Conservation (phyloP, 2,329 filamentous ascomycete genomes). For the Stagonosporopsis chrysanthemi region DNA sequence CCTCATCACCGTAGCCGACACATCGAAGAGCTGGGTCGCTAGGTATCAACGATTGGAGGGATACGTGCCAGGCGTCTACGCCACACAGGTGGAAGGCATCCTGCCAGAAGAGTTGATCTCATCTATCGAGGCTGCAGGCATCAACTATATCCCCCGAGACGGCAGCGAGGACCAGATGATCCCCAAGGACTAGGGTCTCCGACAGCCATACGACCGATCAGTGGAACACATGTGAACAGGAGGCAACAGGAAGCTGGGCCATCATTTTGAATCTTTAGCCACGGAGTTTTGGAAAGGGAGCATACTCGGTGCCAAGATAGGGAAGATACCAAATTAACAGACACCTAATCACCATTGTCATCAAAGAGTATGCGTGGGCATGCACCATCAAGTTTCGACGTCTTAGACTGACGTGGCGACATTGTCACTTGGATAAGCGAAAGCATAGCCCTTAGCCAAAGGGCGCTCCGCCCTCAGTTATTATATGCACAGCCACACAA, state of each 20-base stretch:
- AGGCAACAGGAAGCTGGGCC: not conserved
- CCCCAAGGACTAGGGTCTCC: slow-evolving; percentile 33
- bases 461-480: not conserved
- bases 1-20: slow-evolving; percentile 83
- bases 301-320: slow-evolving; percentile 7
- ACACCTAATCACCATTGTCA: not conserved
- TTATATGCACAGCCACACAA: not conserved
- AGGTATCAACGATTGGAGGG: slow-evolving; percentile 91
- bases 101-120: slow-evolving; percentile 65
- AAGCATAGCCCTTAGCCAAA: not conserved
- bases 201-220: not conserved
- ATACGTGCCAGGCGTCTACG: slow-evolving; percentile 90
- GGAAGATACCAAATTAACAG: slow-evolving; percentile 10
- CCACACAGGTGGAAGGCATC: slow-evolving; percentile 89
- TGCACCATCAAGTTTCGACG: not conserved
- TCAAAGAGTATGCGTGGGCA: not conserved
- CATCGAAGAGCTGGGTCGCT: slow-evolving; percentile 90
- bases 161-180: slow-evolving; percentile 49
- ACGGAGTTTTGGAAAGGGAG: slow-evolving; percentile 33
- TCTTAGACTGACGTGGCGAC: not conserved
- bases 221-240: not conserved
- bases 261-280: slow-evolving; percentile 33
- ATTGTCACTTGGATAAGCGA: not conserved
- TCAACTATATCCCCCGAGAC: slow-evolving; percentile 65
- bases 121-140: slow-evolving; percentile 64